Percentiles rank a stretch among this genome's conserved stretches.
phyloP scores from a whole-genome alignment of 2,329 filamentous ascomycete species.

The Colletotrichum sp. region DNA sequence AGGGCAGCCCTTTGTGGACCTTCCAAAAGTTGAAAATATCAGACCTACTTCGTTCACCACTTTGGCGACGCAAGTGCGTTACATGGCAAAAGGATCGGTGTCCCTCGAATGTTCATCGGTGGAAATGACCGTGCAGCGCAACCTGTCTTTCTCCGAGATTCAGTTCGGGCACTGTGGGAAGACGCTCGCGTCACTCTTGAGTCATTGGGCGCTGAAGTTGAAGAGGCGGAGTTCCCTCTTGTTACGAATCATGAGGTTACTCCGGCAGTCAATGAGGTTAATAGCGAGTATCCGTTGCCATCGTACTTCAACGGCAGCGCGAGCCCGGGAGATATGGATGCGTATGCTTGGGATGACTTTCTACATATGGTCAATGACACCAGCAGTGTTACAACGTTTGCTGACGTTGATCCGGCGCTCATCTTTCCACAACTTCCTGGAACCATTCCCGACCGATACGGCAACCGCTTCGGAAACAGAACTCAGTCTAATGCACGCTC shows the following conservation, averaged over 20 bases:
- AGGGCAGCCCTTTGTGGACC: not conserved
- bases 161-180: not conserved
- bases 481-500: not conserved
- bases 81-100: not conserved
- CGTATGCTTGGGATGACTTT: slow-evolving; percentile 18
- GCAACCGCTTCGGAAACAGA: not conserved
- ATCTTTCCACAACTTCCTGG: not conserved
- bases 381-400: slow-evolving; percentile 31
- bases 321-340: not conserved
- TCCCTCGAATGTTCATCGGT: not conserved
- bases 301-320: not conserved
- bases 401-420: not conserved
- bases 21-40: not conserved
- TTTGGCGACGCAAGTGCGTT: not conserved
- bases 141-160: not conserved
- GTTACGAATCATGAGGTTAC: not conserved
- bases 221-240: not conserved
- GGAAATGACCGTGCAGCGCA: not conserved
- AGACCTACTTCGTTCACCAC: not conserved
- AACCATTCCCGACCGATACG: not conserved
- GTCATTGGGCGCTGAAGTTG: not conserved
- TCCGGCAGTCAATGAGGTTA: not conserved
- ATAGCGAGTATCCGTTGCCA: not conserved
- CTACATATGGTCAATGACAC: slow-evolving; percentile 28
- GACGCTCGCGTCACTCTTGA: not conserved